Evolutionary conservation across 2,329 filamentous ascomycete genomes (phyloP), one percentile per base, ranked within the genome.

Genomic region (Monosporascus ibericus): DNA sequence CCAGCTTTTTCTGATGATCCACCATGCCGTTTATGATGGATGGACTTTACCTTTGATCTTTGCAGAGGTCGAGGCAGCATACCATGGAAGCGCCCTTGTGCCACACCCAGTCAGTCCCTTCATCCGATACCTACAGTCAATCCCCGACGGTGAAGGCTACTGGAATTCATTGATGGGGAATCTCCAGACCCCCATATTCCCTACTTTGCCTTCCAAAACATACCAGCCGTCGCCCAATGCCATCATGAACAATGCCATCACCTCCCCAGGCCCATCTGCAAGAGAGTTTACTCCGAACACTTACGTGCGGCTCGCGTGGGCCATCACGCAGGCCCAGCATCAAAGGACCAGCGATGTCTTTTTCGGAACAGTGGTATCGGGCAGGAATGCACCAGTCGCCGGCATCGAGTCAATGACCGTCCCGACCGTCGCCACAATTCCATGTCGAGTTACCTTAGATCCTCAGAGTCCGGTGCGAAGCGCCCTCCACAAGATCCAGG

Each of bases 401-500:
- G 55, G 53, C 3, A 56, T 63, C 27, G 53, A 62, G n/a, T 6
- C 51, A 6, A 59, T 63, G 8, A 37, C 44, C 8, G 62, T 60
- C 2, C 60, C 61, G 9, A 63, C 72, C 59, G 73, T 75, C 51
- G 70, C 71, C 3, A 75, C 73, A 1, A 65, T 75, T 5, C 73
- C 73, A 3, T 59, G 74, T 6, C 67, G 71, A 17, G 64, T 75
- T 4, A 55, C 52, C 2, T 46, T 73, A 7, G 63, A 64, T 22
- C 53, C 59, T 1, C 59, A 63, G 6, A 57, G 58, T 3, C 55
- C 60, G 0, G 61, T 73, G 5, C 54, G 57, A 0, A 64, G 75
- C 34, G 78, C 73, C 49, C 63, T 82, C 22, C 63, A 73, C 24
- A 59, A 63, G 3, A 64, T 80, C 2, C 76, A 80, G 20, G 64